Evolutionary conservation across 176 grass and related monocot genomes (phyloP), one percentile per base, ranked within the genome.

Genomic region (Bromus sterilis): DNA sequence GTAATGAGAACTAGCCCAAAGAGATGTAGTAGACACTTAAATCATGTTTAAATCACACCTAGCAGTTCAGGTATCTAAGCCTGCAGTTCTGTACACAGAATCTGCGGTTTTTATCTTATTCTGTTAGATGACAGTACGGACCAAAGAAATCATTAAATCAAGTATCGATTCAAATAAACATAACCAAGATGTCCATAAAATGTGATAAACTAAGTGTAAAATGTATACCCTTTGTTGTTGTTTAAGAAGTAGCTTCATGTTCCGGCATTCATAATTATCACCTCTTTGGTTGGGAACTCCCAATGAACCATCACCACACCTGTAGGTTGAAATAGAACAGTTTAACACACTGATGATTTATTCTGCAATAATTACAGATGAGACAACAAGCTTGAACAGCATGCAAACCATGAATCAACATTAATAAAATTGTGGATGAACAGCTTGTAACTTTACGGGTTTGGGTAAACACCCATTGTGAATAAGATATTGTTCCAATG

Each of bases 161-260:
- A 86, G 41, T 72, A 37, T 56, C 1, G 4, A 82, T 25, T 63
- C 14, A 23, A 23, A 61, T 9, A 71, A 80, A 60, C 67, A 85
- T 60, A 78, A 82, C 20, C 35, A 83, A 79, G 9, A 56, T 33
- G 29, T 16, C 11, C 80, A 49, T 34, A 76, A 13, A 16, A 75
- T 60, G 48, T 28, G 55, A 81, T 71, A 86, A 48, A 43, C 87
- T 61, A 66, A 80, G 20, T 33, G 66, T 15, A 39, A 42, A 67
- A 33, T 32, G 9, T 83, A 74, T 93, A 98, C 95, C 84, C 95
- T 91, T 91, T 95, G 95, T 55, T 93, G 95, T 77, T 98, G 95
- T 83, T 95, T 98, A 40, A 98, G 90, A 74, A 98, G 88, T 72
- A 98, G 80, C 83, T 98, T 98, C 95, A 98, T 98, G 82, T 98